Percentiles rank a stretch among this genome's conserved stretches.
Conservation (phyloP, 306 rosid genomes). For the Prunus davidiana region DNA sequence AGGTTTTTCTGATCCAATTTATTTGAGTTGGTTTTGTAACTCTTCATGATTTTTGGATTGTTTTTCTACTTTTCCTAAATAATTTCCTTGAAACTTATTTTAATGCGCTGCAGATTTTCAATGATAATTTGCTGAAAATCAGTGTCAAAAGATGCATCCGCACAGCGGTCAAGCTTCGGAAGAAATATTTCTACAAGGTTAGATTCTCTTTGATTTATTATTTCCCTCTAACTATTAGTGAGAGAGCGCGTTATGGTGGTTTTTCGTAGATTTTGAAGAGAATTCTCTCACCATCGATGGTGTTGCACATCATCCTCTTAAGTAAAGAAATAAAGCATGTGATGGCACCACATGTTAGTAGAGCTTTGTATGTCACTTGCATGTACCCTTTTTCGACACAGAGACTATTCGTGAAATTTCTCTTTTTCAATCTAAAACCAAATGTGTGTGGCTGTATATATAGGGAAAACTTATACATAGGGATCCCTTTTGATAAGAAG, state of each 20-base stretch:
- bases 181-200: slow-evolving; percentile 85
- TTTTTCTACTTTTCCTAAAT: neutral
- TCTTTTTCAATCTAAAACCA: neutral
- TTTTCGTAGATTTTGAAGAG: neutral
- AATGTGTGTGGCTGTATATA: neutral
- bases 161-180: slow-evolving; percentile 75
- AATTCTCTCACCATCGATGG: neutral
- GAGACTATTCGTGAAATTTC: neutral
- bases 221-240: slow-evolving; percentile 11
- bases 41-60: neutral
- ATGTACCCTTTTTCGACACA: neutral
- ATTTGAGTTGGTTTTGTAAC: neutral
- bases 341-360: neutral
- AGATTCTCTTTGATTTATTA: slow-evolving; percentile 22
- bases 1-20: neutral
- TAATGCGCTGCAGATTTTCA: slow-evolving; percentile 62
- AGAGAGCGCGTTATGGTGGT: slow-evolving; percentile 3
- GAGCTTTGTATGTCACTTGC: neutral
- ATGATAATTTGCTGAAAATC: slow-evolving; percentile 80
- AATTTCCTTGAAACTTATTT: slow-evolving; percentile 7
- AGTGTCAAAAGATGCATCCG: slow-evolving; percentile 70
- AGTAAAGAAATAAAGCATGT: neutral
- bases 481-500: neutral
- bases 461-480: neutral
- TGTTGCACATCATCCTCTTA: no score